These are phyloP conservation scores for Ananas comosus DNA, from an alignment of 176 grass and related monocot species.

Conservation along the genomic window DNA sequence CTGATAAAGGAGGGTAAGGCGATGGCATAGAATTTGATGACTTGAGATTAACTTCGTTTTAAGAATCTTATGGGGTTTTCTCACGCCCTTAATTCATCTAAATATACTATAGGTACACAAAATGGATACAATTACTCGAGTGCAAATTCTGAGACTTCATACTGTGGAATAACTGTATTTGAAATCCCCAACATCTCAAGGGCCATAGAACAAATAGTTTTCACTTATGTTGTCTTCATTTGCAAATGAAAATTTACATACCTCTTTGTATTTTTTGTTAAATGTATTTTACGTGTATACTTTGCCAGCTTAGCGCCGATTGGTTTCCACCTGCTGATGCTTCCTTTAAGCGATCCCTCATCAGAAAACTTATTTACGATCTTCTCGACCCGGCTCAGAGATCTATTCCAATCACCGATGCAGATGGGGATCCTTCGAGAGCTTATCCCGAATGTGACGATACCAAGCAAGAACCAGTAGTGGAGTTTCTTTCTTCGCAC, in stretches of 20 bases:
- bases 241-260: neutral
- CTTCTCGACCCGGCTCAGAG: slow-evolving; percentile 36
- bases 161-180: no score
- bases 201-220: no score
- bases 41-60: no score
- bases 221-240: no score
- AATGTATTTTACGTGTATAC: neutral
- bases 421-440: slow-evolving; percentile 30
- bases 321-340: slow-evolving; percentile 89
- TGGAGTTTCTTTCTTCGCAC: slow-evolving; percentile 32
- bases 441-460: slow-evolving; percentile 30
- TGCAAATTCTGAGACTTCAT: no score
- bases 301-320: slow-evolving; percentile 57
- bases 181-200: no score
- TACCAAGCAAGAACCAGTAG: slow-evolving; percentile 34
- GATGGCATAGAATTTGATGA: no score
- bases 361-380: slow-evolving; percentile 64
- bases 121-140: no score
- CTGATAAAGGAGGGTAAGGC: no score
- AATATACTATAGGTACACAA: no score
- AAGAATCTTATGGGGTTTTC: no score
- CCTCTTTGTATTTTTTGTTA: slow-evolving; percentile 11
- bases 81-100: no score
- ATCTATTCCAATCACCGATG: slow-evolving; percentile 9
- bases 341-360: slow-evolving; percentile 75